phyloP scores from a whole-genome alignment of 306 rosid species.

The Carpinus viminea region DNA sequence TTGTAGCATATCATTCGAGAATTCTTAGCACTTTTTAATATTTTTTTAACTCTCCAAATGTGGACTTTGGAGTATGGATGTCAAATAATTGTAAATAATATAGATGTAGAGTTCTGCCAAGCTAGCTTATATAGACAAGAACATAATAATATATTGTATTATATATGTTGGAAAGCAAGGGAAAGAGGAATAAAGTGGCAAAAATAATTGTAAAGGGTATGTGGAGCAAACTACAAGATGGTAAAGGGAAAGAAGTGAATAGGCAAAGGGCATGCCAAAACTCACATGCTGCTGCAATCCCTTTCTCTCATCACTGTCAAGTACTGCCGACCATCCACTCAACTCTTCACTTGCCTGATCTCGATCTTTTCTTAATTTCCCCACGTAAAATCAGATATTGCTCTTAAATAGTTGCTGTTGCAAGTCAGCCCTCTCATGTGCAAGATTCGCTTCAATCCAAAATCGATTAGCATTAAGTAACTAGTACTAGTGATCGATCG shows the following conservation, averaged over 20 bases:
- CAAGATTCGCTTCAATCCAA: constrained; percentile 14
- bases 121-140: too few relatives aligned
- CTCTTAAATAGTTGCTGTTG: background rate
- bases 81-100: too few relatives aligned
- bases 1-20: too few relatives aligned
- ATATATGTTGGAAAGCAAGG: too few relatives aligned
- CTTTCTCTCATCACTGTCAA: constrained; percentile 9
- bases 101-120: too few relatives aligned
- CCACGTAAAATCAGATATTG: constrained; percentile 11
- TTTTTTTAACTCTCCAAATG: too few relatives aligned
- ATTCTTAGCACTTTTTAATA: too few relatives aligned
- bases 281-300: constrained; percentile 21
- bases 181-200: background rate
- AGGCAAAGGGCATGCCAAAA: background rate
- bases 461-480: background rate
- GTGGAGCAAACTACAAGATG: background rate
- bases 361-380: background rate
- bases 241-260: constrained; percentile 21
- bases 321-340: constrained; percentile 29
- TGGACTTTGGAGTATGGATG: too few relatives aligned
- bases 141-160: too few relatives aligned
- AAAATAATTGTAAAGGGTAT: background rate
- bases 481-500: too few relatives aligned
- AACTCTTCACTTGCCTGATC: background rate
- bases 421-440: constrained; percentile 11